Evolutionary conservation across 2,329 filamentous ascomycete species (phyloP), one percentile per base, ranked within the genome.

Genomic region (Lachnellula subtilissima): DNA sequence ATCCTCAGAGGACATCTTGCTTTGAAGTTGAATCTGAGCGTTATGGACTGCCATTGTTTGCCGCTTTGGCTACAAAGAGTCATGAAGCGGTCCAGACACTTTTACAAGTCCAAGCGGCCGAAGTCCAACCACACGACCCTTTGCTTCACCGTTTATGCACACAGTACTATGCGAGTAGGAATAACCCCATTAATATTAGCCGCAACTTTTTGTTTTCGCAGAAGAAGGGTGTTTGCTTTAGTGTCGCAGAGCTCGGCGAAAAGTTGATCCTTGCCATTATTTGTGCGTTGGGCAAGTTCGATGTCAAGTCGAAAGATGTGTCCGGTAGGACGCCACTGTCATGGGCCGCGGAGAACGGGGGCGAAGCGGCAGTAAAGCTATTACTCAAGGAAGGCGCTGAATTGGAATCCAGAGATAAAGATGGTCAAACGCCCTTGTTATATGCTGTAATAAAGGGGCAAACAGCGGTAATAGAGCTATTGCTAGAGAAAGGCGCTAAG

Each of bases 31-130:
- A 67, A 46, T 9, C 49, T 23, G 69, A 71, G 48, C 65, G 66
- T 7, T 75, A 74, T 56, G 61, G 63, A 0, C 63, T 64, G 28
- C 69, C 73, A 25, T 17, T 75, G 1, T 69, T 74, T 37, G 72
- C 73, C 1, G 71, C 73, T 2, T 42, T 72, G 25, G 69, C 68
- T 48, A 67, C 63, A 5, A 61, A 64, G 0, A 66, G 68, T 48
- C 15, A 66, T 49, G 61, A 69, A 43, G 64, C 71, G 2, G 52
- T 67, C 3, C 52, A 60, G 23, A 52, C 50, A 22, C 59, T 73
- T 54, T 47, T 71, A 28, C 54, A 64, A 35, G 36, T 56, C n/a
- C 37, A 63, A 23, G 52, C 25, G 5, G 25, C 37, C 0, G 54
- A 54, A 57, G 48, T 5, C 1, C 52, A 53, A 9, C 50, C 54